Percentiles rank a stretch among this genome's conserved stretches.
Conservation (phyloP, 108 stramenopile species). For the Skeletonema costatum region DNA sequence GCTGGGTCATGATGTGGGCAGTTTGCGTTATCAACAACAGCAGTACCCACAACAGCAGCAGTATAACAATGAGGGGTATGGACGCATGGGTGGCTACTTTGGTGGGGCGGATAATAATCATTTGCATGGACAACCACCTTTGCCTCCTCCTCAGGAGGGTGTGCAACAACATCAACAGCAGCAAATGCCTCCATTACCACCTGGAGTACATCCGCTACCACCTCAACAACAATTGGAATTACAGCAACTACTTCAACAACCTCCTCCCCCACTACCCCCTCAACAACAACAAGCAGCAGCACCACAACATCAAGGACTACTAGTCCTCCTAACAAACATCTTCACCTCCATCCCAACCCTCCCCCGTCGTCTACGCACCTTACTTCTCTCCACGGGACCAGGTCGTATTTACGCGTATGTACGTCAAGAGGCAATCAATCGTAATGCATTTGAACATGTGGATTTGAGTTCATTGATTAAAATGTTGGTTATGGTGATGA, state of each 20-base stretch:
- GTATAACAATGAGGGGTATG: background rate
- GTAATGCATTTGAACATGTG: conserved; percentile 33
- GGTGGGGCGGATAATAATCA: background rate
- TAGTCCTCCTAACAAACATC: conserved; percentile 8
- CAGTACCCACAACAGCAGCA: background rate
- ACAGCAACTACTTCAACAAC: background rate
- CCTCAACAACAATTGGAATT: background rate
- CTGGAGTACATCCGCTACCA: background rate
- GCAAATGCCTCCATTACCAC: background rate
- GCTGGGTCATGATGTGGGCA: conserved; percentile 21
- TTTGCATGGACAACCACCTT: too few relatives aligned
- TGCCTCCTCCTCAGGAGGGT: background rate
- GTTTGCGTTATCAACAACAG: conserved; percentile 10
- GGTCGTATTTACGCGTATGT: conserved; percentile 32
- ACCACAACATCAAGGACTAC: conserved; percentile 7
- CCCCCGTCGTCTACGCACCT: conserved; percentile 7
- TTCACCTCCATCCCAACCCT: background rate
- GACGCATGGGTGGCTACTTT: background rate
- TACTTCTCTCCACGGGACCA: conserved; percentile 28
- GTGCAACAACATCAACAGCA: background rate
- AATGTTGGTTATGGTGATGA: conserved; percentile 35
- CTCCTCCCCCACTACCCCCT: background rate
- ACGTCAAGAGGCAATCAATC: conserved; percentile 18
- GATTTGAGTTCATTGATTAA: conserved; percentile 33
- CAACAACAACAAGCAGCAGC: background rate